Percentiles rank a stretch among this genome's conserved stretches.
Evolutionary conservation across 768 basidiomycete genomes (phyloP).

Genomic region (Royoungia palumana): DNA sequence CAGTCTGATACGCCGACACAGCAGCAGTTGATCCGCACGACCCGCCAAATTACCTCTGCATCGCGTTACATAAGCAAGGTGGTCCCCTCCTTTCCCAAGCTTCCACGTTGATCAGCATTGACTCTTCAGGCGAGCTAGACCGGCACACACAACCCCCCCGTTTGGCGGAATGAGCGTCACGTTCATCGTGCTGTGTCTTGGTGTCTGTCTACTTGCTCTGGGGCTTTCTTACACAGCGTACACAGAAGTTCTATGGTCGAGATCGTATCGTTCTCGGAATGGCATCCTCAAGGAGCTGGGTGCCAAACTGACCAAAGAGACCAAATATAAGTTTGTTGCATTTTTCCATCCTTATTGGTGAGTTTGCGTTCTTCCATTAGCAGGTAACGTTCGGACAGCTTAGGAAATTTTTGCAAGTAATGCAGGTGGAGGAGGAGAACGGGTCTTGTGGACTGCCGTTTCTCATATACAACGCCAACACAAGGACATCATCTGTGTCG

Average conservation of each 20-base stretch:
- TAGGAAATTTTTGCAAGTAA: slow-evolving; percentile 57
- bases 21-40: not conserved
- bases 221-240: slow-evolving; percentile 24
- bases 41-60: slow-evolving; percentile 1
- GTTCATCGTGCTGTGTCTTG: slow-evolving; percentile 15
- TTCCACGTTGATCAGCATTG: not conserved
- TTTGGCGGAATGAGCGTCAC: slow-evolving; percentile 11
- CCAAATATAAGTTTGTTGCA: slow-evolving; percentile 50
- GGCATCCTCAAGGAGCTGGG: slow-evolving; percentile 21
- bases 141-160: not conserved
- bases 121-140: not conserved
- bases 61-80: not conserved
- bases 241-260: slow-evolving; percentile 20
- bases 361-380: too few species aligned
- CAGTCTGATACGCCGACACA: not conserved
- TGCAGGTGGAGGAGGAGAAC: slow-evolving; percentile 95
- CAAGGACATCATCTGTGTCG: slow-evolving; percentile 62
- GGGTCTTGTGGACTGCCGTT: slow-evolving; percentile 92
- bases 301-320: not conserved
- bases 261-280: slow-evolving; percentile 18
- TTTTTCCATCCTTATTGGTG: slow-evolving; percentile 98
- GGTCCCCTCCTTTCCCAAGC: not conserved
- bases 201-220: slow-evolving; percentile 5
- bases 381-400: too few species aligned
- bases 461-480: slow-evolving; percentile 68